Evolutionary conservation across 805 yeast species (phyloP).

Genomic region (Cyberlindnera maritima): DNA sequence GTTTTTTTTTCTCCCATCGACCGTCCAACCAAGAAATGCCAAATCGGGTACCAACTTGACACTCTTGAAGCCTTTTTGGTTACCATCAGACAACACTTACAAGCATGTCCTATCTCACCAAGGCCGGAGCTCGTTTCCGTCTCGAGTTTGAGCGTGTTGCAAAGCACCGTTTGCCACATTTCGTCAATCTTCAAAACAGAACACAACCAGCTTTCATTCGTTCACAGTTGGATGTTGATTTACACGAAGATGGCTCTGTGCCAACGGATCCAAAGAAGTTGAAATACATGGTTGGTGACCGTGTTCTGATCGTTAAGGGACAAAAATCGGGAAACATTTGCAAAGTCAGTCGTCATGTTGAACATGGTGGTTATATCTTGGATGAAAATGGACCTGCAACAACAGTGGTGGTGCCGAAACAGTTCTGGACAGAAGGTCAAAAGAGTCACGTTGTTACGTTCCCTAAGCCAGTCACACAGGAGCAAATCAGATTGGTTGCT

Average conservation of each 20-base stretch:
- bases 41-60: too few species aligned
- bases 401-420: slow-evolving; percentile 65
- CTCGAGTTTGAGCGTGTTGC: slow-evolving; percentile 31
- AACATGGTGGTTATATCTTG: slow-evolving; percentile 60
- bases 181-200: slow-evolving; percentile 29
- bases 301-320: slow-evolving; percentile 72
- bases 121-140: slow-evolving; percentile 36
- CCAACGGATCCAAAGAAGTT: slow-evolving; percentile 50
- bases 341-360: slow-evolving; percentile 56
- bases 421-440: slow-evolving; percentile 71
- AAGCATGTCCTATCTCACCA: slow-evolving; percentile 30
- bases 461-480: slow-evolving; percentile 60
- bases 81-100: neutral
- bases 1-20: neutral
- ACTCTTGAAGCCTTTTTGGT: neutral
- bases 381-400: slow-evolving; percentile 67
- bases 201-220: slow-evolving; percentile 37
- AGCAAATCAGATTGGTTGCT: slow-evolving; percentile 72
- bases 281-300: slow-evolving; percentile 71
- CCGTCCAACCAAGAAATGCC: neutral
- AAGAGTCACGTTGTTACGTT: slow-evolving; percentile 65
- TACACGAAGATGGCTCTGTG: slow-evolving; percentile 30
- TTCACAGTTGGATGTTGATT: slow-evolving; percentile 30
- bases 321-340: slow-evolving; percentile 72
- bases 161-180: slow-evolving; percentile 28